phyloP scores from a whole-genome alignment of 192 early-diverging fungal genomes.

The Lunasporangiospora selenospora region DNA sequence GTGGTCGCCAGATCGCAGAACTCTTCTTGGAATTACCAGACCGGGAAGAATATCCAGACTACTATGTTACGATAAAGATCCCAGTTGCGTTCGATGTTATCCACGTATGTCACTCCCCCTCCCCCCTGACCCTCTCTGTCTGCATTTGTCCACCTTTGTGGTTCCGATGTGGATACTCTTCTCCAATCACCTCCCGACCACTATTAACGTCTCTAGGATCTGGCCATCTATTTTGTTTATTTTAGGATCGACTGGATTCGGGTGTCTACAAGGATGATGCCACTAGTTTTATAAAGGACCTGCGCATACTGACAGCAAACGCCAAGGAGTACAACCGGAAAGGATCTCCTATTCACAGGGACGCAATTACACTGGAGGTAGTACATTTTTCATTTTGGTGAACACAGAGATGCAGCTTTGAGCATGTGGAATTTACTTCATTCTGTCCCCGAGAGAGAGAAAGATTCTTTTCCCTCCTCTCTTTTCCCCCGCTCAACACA shows the following conservation, averaged over 20 bases:
- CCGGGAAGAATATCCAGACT: constrained; percentile 86
- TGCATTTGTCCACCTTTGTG: constrained; percentile 22
- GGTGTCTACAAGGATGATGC: constrained; percentile 29
- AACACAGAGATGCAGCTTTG: too few relatives aligned
- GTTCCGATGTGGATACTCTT: too few relatives aligned
- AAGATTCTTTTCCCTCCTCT: too few relatives aligned
- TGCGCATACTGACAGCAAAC: constrained; percentile 36
- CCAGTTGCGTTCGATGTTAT: constrained; percentile 75
- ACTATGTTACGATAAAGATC: constrained; percentile 78
- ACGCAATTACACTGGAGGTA: constrained; percentile 45
- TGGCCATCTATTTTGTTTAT: background rate
- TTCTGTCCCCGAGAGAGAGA: too few relatives aligned
- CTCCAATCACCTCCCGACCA: too few relatives aligned
- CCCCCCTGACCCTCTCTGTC: too few relatives aligned
- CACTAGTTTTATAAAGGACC: constrained; percentile 29
- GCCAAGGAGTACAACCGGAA: constrained; percentile 49
- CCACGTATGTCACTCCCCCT: constrained; percentile 47
- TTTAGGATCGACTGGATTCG: constrained; percentile 24
- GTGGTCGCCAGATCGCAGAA: constrained; percentile 69
- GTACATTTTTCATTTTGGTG: too few relatives aligned
- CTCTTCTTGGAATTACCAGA: constrained; percentile 84
- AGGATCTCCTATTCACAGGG: constrained; percentile 45
- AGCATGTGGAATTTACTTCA: too few relatives aligned
- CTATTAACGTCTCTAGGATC: background rate
- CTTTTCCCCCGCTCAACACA: too few relatives aligned